phyloP scores from a whole-genome alignment of 768 basidiomycete genomes.

The Boletus tomentosulus region DNA sequence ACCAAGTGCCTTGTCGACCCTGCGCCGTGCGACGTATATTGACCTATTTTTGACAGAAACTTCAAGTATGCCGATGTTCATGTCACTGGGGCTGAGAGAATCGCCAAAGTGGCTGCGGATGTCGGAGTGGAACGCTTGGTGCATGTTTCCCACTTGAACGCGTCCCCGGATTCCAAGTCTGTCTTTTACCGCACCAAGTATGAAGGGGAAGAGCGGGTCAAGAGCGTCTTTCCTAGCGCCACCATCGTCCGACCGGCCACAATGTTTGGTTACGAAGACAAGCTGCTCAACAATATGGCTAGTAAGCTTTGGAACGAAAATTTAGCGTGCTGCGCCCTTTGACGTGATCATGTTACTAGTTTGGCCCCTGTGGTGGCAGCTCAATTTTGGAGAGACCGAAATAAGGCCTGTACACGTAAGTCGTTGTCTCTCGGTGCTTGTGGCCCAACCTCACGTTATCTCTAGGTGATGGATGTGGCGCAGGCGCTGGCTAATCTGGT shows the following conservation, averaged over 20 bases:
- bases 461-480: slow-evolving; percentile 88
- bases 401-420: slow-evolving; percentile 90
- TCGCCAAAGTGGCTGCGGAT: slow-evolving; percentile 78
- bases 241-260: slow-evolving; percentile 83
- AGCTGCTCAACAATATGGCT: slow-evolving; percentile 87
- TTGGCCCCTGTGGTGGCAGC: slow-evolving; percentile 91
- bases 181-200: slow-evolving; percentile 86
- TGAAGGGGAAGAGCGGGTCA: slow-evolving; percentile 84
- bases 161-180: slow-evolving; percentile 71
- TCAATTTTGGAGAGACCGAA: slow-evolving; percentile 84
- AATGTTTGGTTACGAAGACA: slow-evolving; percentile 96
- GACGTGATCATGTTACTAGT: slow-evolving; percentile 33
- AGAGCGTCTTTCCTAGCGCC: slow-evolving; percentile 75
- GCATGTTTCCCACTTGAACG: slow-evolving; percentile 95
- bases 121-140: slow-evolving; percentile 80
- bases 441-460: slow-evolving; percentile 12
- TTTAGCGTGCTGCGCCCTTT: slow-evolving; percentile 9
- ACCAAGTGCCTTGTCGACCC: slow-evolving; percentile 68
- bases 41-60: slow-evolving; percentile 54
- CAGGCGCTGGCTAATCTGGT: slow-evolving; percentile 83
- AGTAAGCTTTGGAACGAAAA: slow-evolving; percentile 45
- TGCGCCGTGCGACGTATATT: slow-evolving; percentile 9
- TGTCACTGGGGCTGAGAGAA: slow-evolving; percentile 74
- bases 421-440: slow-evolving; percentile 22
- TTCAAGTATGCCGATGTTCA: slow-evolving; percentile 81